phyloP scores from a whole-genome alignment of 73 alveolate genomes.

The Halteria grandinella region DNA sequence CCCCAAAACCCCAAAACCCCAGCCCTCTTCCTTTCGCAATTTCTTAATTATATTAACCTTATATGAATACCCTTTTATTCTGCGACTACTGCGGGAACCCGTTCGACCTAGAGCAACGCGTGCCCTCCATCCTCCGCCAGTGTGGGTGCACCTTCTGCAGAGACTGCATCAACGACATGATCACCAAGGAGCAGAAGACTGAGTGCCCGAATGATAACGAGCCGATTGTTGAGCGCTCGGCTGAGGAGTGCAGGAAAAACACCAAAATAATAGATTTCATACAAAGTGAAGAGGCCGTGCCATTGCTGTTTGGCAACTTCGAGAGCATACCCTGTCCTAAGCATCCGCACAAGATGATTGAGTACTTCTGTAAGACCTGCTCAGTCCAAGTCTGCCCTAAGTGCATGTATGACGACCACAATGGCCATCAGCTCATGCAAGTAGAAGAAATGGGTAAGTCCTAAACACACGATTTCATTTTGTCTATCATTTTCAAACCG shows the following conservation, averaged over 20 bases:
- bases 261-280: conserved; percentile 37
- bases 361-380: conserved; percentile 83
- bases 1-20: no score
- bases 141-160: conserved; percentile 56
- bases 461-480: neutral
- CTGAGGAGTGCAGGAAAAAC: conserved; percentile 51
- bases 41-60: no score
- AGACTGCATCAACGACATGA: conserved; percentile 35
- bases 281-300: conserved; percentile 31
- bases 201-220: conserved; percentile 41
- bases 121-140: conserved; percentile 28
- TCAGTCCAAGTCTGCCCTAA: conserved; percentile 76
- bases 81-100: conserved; percentile 54
- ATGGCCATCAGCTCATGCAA: conserved; percentile 84
- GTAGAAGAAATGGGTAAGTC: conserved; percentile 79
- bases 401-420: conserved; percentile 88
- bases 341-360: conserved; percentile 78
- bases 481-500: neutral
- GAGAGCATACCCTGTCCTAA: conserved; percentile 71
- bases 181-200: conserved; percentile 3
- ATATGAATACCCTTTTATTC: conserved; percentile 37
- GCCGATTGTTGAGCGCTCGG: conserved; percentile 2
- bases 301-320: conserved; percentile 40
- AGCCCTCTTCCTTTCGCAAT: no score
- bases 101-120: conserved; percentile 23